These are phyloP conservation scores for Thyridium curvatum DNA, from an alignment of 2,329 filamentous ascomycete species.

Conservation along the genomic window DNA sequence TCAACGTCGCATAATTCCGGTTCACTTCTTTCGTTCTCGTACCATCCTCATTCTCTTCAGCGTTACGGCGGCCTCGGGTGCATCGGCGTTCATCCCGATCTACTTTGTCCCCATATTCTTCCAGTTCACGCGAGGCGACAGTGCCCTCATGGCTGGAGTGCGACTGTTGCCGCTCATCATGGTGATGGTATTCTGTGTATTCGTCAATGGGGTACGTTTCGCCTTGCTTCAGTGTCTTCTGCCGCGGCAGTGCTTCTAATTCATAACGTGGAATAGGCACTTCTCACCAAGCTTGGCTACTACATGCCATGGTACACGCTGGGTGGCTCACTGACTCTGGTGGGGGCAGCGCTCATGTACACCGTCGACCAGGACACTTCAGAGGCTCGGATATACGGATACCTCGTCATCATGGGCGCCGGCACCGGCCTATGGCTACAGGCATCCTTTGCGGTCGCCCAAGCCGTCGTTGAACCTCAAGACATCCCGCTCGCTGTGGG, in stretches of 20 bases:
- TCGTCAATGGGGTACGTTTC: conserved; percentile 24
- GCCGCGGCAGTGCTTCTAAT: conserved; percentile 22
- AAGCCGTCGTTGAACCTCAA: conserved; percentile 18
- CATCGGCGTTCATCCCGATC: conserved; percentile 19
- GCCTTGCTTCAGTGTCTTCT: conserved; percentile 11
- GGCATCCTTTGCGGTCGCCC: conserved; percentile 26
- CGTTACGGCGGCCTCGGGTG: conserved; percentile 16
- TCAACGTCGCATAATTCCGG: conserved; percentile 34
- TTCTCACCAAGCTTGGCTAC: conserved; percentile 17
- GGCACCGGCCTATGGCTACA: conserved; percentile 27
- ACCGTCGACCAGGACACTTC: conserved; percentile 13
- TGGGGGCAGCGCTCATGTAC: conserved; percentile 18
- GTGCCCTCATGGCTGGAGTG: conserved; percentile 25
- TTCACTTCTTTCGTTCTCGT: conserved; percentile 32
- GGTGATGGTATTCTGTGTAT: conserved; percentile 22
- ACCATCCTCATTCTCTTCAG: conserved; percentile 35
- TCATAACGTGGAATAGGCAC: conserved; percentile 7
- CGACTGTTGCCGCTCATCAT: conserved; percentile 33
- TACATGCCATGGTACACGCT: conserved; percentile 28
- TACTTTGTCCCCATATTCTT: conserved; percentile 50
- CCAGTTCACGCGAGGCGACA: conserved; percentile 36
- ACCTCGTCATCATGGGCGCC: conserved; percentile 26
- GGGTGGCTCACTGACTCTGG: conserved; percentile 20
- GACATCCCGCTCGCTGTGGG: conserved; percentile 22
- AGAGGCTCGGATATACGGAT: conserved; percentile 17